Evolutionary conservation across 2,329 filamentous ascomycete species (phyloP).

Genomic region (Pezicula rhizophila): DNA sequence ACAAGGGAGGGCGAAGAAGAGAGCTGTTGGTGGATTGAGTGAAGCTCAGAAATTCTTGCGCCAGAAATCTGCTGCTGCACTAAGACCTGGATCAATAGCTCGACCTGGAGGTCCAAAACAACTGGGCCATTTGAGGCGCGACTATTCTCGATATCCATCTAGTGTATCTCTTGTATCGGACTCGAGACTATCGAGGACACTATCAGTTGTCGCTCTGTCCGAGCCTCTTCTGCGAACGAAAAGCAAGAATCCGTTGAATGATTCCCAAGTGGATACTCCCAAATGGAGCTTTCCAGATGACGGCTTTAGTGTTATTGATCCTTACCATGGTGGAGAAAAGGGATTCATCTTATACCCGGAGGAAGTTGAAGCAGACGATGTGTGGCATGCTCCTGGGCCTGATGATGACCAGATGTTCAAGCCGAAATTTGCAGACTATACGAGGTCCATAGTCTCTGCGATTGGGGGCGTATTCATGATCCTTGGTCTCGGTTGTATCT

Average conservation of each 20-base stretch:
- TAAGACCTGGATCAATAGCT: conserved; percentile 1
- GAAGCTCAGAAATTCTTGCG: conserved; percentile 14
- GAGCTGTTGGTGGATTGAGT: conserved; percentile 6
- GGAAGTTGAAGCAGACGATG: conserved; percentile 46
- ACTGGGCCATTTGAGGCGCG: conserved; percentile 21
- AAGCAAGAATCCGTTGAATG: conserved; percentile 15
- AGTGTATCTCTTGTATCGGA: conserved; percentile 4
- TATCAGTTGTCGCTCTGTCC: not conserved
- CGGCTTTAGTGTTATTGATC: conserved; percentile 35
- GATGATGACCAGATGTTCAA: conserved; percentile 39
- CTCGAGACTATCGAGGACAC: not conserved
- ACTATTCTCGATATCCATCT: conserved; percentile 26
- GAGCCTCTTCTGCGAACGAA: conserved; percentile 11
- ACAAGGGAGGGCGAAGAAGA: conserved; percentile 5
- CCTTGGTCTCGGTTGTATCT: conserved; percentile 40
- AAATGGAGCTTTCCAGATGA: conserved; percentile 39
- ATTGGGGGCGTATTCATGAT: conserved; percentile 36
- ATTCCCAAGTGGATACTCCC: conserved; percentile 25
- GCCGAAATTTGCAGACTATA: conserved; percentile 37
- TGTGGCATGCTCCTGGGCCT: conserved; percentile 45
- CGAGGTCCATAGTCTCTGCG: conserved; percentile 35
- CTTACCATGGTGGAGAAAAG: conserved; percentile 33
- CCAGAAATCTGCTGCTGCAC: conserved; percentile 14
- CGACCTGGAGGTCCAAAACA: conserved; percentile 12
- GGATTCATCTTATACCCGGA: conserved; percentile 38